Evolutionary conservation across 2,329 filamentous ascomycete species (phyloP).

Genomic region (Sporothrix protearum): DNA sequence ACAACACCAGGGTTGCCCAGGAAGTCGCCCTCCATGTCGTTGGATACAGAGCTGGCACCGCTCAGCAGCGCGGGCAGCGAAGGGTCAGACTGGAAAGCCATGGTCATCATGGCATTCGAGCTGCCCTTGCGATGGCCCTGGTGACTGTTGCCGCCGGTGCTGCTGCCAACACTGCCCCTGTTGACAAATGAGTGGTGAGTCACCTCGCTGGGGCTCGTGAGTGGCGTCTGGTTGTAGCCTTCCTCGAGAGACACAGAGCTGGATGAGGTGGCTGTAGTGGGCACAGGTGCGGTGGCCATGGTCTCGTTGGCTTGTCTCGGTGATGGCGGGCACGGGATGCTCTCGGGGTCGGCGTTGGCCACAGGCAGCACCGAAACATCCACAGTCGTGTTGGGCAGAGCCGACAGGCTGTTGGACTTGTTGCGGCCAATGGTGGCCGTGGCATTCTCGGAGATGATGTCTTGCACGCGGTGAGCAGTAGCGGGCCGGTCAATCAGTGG

Average conservation of each 20-base stretch:
- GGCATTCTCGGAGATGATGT: conserved; percentile 32
- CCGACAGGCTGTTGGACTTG: conserved; percentile 22
- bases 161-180: background rate
- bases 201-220: conserved; percentile 54
- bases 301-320: conserved; percentile 27
- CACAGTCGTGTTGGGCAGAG: background rate
- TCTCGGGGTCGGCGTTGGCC: conserved; percentile 23
- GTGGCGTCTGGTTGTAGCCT: conserved; percentile 44
- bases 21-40: conserved; percentile 60
- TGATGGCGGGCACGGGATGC: conserved; percentile 44
- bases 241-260: conserved; percentile 50
- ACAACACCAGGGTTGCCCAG: conserved; percentile 49
- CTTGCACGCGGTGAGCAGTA: conserved; percentile 46
- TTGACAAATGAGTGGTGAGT: conserved; percentile 36
- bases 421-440: background rate
- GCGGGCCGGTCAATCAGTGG: conserved; percentile 44
- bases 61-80: conserved; percentile 62
- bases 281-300: conserved; percentile 33
- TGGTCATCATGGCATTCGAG: conserved; percentile 46
- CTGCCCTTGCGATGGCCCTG: conserved; percentile 35
- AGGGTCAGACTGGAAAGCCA: conserved; percentile 59
- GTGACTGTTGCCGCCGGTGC: background rate
- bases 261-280: conserved; percentile 49
- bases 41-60: conserved; percentile 61
- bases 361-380: conserved; percentile 19